Evolutionary conservation across 805 yeast species (phyloP).

Genomic region (Ogataea allantospora): DNA sequence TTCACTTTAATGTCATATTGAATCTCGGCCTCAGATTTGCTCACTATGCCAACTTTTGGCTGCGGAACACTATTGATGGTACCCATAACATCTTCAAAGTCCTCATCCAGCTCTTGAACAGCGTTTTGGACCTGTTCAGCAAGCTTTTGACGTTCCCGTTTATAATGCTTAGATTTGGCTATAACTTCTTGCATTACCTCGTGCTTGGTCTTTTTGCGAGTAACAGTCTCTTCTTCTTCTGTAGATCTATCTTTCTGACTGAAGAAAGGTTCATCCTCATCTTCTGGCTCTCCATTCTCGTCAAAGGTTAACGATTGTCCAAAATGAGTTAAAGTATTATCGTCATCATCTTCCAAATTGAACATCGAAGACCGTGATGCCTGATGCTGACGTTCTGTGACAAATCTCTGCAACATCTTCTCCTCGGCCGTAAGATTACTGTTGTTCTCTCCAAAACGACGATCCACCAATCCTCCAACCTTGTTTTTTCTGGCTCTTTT

Average conservation of each 20-base stretch:
- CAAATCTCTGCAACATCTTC: slow-evolving; percentile 91
- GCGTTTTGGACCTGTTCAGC: slow-evolving; percentile 59
- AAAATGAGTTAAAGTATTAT: slow-evolving; percentile 69
- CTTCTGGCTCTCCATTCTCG: slow-evolving; percentile 34
- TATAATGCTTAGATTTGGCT: slow-evolving; percentile 76
- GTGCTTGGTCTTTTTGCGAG: slow-evolving; percentile 71
- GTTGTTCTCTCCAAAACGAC: slow-evolving; percentile 90
- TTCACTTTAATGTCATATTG: slow-evolving; percentile 67
- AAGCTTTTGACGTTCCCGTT: slow-evolving; percentile 68
- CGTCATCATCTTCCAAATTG: slow-evolving; percentile 69
- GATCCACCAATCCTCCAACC: slow-evolving; percentile 77
- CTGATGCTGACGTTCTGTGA: slow-evolving; percentile 74
- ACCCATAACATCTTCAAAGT: slow-evolving; percentile 65
- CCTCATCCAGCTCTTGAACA: slow-evolving; percentile 68
- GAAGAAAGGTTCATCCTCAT: slow-evolving; percentile 31
- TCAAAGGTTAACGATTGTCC: slow-evolving; percentile 65
- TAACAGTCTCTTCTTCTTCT: slow-evolving; percentile 34
- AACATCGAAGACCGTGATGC: slow-evolving; percentile 59
- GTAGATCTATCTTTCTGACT: slow-evolving; percentile 34
- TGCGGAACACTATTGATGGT: slow-evolving; percentile 30
- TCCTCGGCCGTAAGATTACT: slow-evolving; percentile 75
- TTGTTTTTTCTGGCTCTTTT: slow-evolving; percentile 63
- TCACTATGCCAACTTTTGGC: slow-evolving; percentile 28
- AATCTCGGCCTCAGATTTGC: slow-evolving; percentile 41
- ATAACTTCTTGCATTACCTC: slow-evolving; percentile 86